Evolutionary conservation across 2,329 filamentous ascomycete species (phyloP), one percentile per base, ranked within the genome.

Genomic region (Lojkania enalia): DNA sequence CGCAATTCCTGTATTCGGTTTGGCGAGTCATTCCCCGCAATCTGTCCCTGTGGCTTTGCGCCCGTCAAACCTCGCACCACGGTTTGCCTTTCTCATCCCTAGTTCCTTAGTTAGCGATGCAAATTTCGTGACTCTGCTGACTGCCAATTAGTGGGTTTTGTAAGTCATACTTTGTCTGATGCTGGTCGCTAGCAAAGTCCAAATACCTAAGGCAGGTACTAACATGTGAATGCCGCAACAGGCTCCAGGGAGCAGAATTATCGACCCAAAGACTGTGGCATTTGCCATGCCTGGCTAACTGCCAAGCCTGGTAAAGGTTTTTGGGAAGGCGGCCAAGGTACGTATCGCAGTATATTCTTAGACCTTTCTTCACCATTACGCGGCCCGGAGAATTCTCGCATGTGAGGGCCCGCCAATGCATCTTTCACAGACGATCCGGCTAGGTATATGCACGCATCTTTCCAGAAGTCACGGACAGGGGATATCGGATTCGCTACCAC

Each of bases 191-290:
- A n/a, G n/a, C n/a, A n/a, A n/a, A n/a, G n/a, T n/a, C n/a, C n/a
- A 27, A n/a, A 7, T 27, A 7, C n/a, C 23, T n/a, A n/a, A 7
- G 23, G 23, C n/a, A 7, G n/a, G 7, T 27, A 16, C 30, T 47
- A 39, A 51, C 48, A 51, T 47, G 48, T 49, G 42, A 48, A 43
- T 18, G n/a, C n/a, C 30, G 20, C 5, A 23, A 27, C 43, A 66
- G 65, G 88, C 69, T 89, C 85, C 52, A 77, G 89, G 39, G 89
- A 95, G 74, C 88, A 92, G 71, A 84, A 84, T 53, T 95, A 89
- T 69, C 76, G 83, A 16, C 83, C 86, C 1, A 87, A 91, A 61
- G 84, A 85, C 49, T 95, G 89, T 66, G 78, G 75, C 1, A 82
- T 88, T 60, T 95, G 89, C 62, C 86, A 85, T 37, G 75, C 84